Conservation (phyloP, 192 early-diverging fungal genomes). For the Coemansia sp. region DNA sequence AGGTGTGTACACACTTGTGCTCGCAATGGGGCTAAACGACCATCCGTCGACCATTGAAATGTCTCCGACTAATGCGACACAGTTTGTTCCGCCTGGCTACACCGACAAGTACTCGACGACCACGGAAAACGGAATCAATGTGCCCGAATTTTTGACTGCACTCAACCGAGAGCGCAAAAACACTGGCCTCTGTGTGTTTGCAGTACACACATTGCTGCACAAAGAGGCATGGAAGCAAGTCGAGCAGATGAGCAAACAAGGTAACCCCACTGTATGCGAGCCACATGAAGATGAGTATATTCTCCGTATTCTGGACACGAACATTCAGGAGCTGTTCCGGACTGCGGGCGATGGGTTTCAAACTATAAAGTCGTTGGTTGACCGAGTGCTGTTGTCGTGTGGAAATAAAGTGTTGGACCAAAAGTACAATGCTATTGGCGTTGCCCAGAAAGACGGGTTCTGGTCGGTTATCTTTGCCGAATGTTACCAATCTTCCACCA, state of each 20-base stretch:
- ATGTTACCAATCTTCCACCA: slow-evolving; percentile 1
- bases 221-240: slow-evolving; percentile 39
- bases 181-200: slow-evolving; percentile 9
- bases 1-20: slow-evolving; percentile 40
- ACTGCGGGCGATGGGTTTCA: slow-evolving; percentile 37
- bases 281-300: slow-evolving; percentile 36
- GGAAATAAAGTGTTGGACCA: slow-evolving; percentile 16
- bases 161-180: slow-evolving; percentile 25
- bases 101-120: not conserved
- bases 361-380: slow-evolving; percentile 5
- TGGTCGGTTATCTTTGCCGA: slow-evolving; percentile 48
- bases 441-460: slow-evolving; percentile 41
- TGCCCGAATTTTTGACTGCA: slow-evolving; percentile 29
- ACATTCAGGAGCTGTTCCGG: slow-evolving; percentile 33
- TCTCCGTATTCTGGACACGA: slow-evolving; percentile 18
- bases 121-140: slow-evolving; percentile 29
- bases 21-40: slow-evolving; percentile 16
- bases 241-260: slow-evolving; percentile 31
- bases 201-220: slow-evolving; percentile 24
- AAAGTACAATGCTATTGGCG: slow-evolving; percentile 31
- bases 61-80: slow-evolving; percentile 7
- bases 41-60: slow-evolving; percentile 10
- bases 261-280: slow-evolving; percentile 30
- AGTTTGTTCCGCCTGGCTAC: slow-evolving; percentile 9
- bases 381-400: slow-evolving; percentile 28